Evolutionary conservation across 2,329 filamentous ascomycete genomes (phyloP), one percentile per base, ranked within the genome.

Genomic region (Penicillium sp.): DNA sequence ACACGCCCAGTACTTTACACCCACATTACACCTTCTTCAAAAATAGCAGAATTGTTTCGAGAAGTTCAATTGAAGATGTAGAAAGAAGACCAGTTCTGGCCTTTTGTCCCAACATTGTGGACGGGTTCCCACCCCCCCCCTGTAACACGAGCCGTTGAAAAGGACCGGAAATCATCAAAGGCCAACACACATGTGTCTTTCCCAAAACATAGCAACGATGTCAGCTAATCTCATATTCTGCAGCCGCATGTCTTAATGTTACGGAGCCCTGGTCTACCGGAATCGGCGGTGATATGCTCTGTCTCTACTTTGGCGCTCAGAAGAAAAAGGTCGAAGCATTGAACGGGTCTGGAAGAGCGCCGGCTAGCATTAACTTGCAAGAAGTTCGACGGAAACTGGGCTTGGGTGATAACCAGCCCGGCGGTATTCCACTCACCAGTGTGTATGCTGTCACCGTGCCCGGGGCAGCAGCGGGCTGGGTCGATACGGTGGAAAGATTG

Each of bases 261-360:
- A 96, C 93, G 0, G 93, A 98, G 71, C 93, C 93, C 13, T 87
- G 87, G 57, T 95, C 90, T 7, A 97, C 93, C 0, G 93, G 93
- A 44, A 96, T 98, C 58, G 93, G 93, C 52, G 93, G 93, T 60
- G 93, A 98, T 77, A 91, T 96, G 87, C 97, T 97, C 78, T 92
- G 92, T 74, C 84, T 97, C 35, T 97, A 86, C 81, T 97, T 93
- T 79, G 85, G 95, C 71, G 90, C 91, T 35, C 84, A 88, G 65
- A 90, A 87, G 0, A 88, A 89, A 70, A 89, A 89, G 60, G 87
- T 97, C 11, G 88, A 86, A 52, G 90, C 91, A 10, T 79, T 98
- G 74, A 98, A 98, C 74, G 93, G 93, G 19, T 96, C 92, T 1
- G 93, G 93, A 16, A 86, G 93, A 26, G 85, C 90, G 3, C 87